Evolutionary conservation across 495 filamentous ascomycete genomes (phyloP), one percentile per base, ranked within the genome.

Genomic region (Sabuloglossum arenarium): DNA sequence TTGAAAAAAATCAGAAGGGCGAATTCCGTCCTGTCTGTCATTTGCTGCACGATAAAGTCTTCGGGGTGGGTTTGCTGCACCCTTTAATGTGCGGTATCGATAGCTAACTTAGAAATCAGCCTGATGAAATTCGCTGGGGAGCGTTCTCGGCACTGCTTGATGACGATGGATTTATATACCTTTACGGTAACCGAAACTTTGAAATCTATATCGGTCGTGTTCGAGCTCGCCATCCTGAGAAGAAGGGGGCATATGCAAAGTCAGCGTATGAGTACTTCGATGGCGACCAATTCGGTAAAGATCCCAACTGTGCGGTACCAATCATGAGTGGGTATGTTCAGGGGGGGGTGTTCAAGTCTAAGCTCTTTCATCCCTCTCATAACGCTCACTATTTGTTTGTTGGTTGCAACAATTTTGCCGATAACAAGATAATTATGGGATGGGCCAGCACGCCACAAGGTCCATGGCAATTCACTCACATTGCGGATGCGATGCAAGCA

Each of bases 351-450:
- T 59, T 64, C 39, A 53, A 58, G 30, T 61, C 63, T 0, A 56
- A 56, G n/a, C 54, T 68, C 2, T 68, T 68, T 27, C 65, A 63
- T 14, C 53, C 53, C 6, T 55, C 19, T 1, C 31, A 30, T 27
- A 43, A 60, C 6, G 59, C 56, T 10, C 46, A 54, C 23, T 68
- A 57, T 55, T 29, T 61, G 12, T 67, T 68, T 27, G 56, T 67
- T 21, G 66, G 66, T 14, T 58, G 59, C 30, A 59, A 53, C 47
- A 60, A 57, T n/a, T 61, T 31, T 47, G 57, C 3, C 24, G 62
- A 67, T 46, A 61, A 55, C 37, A 61, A 56, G 45, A 56, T 66
- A 29, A 54, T 56, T n/a, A 58, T 68, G 30, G 63, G 62, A 4
- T 45, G 55, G 11, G 58, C 65, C 1, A 55, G 25, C n/a, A 10